Evolutionary conservation across 768 basidiomycete genomes (phyloP), one percentile per base, ranked within the genome.

Genomic region (Calocybe indica): DNA sequence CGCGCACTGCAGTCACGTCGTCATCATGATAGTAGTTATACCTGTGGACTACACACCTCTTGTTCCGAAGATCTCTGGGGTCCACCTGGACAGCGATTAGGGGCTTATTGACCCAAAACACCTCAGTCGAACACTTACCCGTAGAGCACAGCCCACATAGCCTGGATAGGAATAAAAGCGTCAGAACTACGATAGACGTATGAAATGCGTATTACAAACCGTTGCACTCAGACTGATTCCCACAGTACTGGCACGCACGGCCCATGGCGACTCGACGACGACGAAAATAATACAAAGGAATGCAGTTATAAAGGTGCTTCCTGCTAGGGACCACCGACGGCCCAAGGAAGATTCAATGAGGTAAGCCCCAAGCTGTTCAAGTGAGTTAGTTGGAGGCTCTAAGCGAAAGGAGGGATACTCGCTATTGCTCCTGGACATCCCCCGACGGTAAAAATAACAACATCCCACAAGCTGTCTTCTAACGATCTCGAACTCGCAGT

Each of bases 111-210:
- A n/a, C 22, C 38, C 44, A 40, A 46, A 52, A 52, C 28, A 13
- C 8, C 6, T 5, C 33, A 2, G 31, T 3, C n/a, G 35, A 32
- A 32, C 28, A 45, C 58, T 43, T 50, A 74, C 65, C 88, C 88
- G 55, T 91, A 91, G 44, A 91, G 56, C n/a, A 92, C 83, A 8
- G 89, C 87, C 78, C 85, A 91, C 89, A 90, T 89, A 2, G 84
- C 74, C 83, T 86, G 53, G 1, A 47, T 46, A 37, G 10, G 14
- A 41, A 41, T 3, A 28, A 30, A 12, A 31, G 28, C 8, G 36
- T 15, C 38, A 34, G 40, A 29, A 7, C 22, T 38, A 5, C 43
- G 2, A 43, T 38, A 7, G 12, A n/a, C 9, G 43, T 22, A 29
- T 11, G 37, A 41, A 49, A 32, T 37, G 36, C 2, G 28, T 46